Percentiles rank a stretch among this genome's conserved stretches.
phyloP scores from a whole-genome alignment of 257 asterid species.

The Anisodus tanguticus region DNA sequence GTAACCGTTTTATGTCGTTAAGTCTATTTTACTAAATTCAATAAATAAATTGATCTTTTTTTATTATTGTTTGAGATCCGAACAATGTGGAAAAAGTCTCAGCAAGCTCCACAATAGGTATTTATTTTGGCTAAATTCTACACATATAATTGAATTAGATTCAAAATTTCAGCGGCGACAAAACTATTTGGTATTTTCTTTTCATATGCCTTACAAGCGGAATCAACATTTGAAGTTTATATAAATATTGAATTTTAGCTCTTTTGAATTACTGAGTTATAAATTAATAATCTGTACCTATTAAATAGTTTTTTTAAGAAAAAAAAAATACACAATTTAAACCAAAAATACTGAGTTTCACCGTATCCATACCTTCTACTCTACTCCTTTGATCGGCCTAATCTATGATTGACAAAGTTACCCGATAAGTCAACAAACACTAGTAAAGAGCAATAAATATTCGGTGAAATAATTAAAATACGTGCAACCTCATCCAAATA shows the following conservation, averaged over 20 bases:
- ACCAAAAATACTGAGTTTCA: background rate
- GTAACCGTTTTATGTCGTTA: background rate
- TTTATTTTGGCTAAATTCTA: background rate
- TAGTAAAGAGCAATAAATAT: too few relatives aligned
- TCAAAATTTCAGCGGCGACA: background rate
- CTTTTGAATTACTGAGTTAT: too few relatives aligned
- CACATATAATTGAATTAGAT: background rate
- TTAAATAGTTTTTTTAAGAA: background rate
- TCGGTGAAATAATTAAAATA: background rate
- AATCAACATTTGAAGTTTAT: background rate
- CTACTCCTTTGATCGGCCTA: background rate
- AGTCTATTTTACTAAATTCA: background rate
- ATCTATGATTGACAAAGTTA: too few relatives aligned
- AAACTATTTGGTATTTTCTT: background rate
- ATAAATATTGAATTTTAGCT: background rate
- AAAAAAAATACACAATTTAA: background rate
- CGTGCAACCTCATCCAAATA: background rate
- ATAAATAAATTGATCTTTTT: background rate
- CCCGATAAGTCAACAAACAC: too few relatives aligned
- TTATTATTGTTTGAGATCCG: background rate
- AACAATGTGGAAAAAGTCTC: constrained; percentile 29
- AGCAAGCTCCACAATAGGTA: background rate
- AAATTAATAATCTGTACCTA: background rate
- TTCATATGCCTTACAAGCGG: background rate
- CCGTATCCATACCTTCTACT: background rate